phyloP scores from a whole-genome alignment of 345 rosid species.

The Salix arbutifolia region DNA sequence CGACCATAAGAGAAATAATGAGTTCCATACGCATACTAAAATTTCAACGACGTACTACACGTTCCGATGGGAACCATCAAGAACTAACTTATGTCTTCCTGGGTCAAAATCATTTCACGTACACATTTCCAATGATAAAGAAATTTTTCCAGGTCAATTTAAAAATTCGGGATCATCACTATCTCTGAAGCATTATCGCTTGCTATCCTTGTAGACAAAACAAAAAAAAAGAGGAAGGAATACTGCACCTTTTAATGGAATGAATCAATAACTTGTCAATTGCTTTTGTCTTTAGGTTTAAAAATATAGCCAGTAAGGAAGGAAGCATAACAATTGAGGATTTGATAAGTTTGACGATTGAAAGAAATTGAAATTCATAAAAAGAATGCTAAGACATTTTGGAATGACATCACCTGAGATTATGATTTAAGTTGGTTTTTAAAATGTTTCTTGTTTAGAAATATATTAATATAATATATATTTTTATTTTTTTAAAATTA shows the following conservation, averaged over 20 bases:
- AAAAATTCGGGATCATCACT: not conserved
- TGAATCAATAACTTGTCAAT: not conserved
- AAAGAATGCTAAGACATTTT: too few relatives aligned
- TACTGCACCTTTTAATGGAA: not conserved
- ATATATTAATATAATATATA: too few relatives aligned
- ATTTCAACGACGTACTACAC: not conserved
- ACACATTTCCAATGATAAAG: not conserved
- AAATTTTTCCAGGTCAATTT: not conserved
- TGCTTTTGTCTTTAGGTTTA: too few relatives aligned
- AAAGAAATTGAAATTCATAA: too few relatives aligned
- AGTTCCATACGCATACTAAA: not conserved
- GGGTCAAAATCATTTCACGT: not conserved
- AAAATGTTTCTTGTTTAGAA: too few relatives aligned
- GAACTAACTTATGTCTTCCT: not conserved
- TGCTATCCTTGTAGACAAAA: not conserved
- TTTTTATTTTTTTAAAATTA: too few relatives aligned
- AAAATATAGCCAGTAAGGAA: too few relatives aligned
- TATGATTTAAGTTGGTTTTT: too few relatives aligned
- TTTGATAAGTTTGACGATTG: too few relatives aligned
- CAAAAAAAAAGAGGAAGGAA: not conserved
- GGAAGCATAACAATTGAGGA: too few relatives aligned
- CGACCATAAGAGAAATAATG: not conserved
- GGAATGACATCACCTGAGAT: too few relatives aligned
- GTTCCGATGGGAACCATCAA: not conserved
- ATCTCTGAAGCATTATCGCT: not conserved